Base-by-base conservation (phyloP, 2,329 filamentous ascomycete species). In the Teratosphaeria viscida region DNA sequence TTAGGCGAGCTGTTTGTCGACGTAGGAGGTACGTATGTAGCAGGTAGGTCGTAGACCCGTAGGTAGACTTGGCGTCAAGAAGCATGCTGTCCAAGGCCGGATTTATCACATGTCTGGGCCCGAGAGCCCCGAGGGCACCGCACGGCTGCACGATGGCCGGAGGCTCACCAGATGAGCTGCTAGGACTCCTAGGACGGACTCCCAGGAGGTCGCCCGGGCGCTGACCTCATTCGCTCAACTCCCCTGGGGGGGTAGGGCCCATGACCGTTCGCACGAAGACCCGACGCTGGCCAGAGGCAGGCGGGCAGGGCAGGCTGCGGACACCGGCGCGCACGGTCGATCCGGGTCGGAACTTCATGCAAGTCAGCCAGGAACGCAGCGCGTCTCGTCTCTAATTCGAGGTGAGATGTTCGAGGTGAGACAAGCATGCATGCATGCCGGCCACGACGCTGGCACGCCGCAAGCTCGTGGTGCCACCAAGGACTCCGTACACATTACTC, bases 151-250 rank as follows among this genome's bases (percentile, higher is more conserved):
- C 55, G 39, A 19, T 39, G 10, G 23, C 27, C 47, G 55, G 12
- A 8, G 32, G 35, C 35, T 14, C 34, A 27, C 6, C 34, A 27
- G 34, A 55, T 19, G 27, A 26, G 19, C 54, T 6, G 19, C 16
- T 35, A 16, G 19, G 19, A 19, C 19, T 19, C 19, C 19, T 19
- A 19, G 19, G 19, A 19, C 19, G 19, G 19, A 19, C 19, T 19
- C 19, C 19, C 19, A 19, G 19, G 19, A 23, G 23, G 23, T 23
- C 1, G 29, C 32, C 29, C 35, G 8, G 39, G 32, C 19, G 55
- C 55, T 57, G 55, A 57, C 55, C 49, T 57, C 55, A 57, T 26
- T 14, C 55, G 55, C 55, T 29, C 26, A 52, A 43, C 49, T 19
- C 7, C 3, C 29, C 29, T 47, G 19, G 19, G 19, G 19, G 19